Evolutionary conservation across 768 basidiomycete genomes (phyloP).

Genomic region (Leccinum variicolor): DNA sequence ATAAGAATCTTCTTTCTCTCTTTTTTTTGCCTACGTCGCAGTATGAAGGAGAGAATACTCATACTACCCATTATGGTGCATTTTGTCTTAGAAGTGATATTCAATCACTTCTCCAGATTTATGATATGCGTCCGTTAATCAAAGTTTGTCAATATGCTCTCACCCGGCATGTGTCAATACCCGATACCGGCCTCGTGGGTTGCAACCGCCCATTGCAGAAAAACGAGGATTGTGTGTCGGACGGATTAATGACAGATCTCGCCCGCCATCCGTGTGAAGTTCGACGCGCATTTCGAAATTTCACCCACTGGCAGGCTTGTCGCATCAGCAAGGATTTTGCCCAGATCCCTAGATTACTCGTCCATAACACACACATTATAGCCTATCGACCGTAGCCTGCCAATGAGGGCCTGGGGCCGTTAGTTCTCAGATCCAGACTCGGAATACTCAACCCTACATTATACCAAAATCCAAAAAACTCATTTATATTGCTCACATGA

Average conservation of each 20-base stretch:
- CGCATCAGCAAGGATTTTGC: not conserved
- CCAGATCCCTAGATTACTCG: not conserved
- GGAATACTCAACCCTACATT: too few relatives aligned
- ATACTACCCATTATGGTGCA: not conserved
- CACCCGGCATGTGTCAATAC: too few relatives aligned
- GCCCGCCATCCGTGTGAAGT: not conserved
- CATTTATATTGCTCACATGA: not conserved
- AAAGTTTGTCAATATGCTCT: not conserved
- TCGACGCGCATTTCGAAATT: not conserved
- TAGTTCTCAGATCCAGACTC: too few relatives aligned
- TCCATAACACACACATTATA: not conserved
- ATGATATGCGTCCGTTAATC: not conserved
- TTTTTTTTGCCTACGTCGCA: not conserved
- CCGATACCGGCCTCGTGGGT: not conserved
- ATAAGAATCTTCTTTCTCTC: too few relatives aligned
- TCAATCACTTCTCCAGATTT: not conserved
- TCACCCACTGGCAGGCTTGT: not conserved
- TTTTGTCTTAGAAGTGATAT: not conserved
- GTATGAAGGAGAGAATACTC: not conserved
- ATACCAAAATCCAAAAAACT: too few relatives aligned
- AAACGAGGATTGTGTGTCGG: constrained; percentile 31
- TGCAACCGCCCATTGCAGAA: not conserved
- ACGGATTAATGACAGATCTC: not conserved
- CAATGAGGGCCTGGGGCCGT: too few relatives aligned
- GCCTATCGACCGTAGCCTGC: not conserved